Evolutionary conservation across 2,329 filamentous ascomycete genomes (phyloP), one percentile per base, ranked within the genome.

Genomic region (Diaporthe batatas): DNA sequence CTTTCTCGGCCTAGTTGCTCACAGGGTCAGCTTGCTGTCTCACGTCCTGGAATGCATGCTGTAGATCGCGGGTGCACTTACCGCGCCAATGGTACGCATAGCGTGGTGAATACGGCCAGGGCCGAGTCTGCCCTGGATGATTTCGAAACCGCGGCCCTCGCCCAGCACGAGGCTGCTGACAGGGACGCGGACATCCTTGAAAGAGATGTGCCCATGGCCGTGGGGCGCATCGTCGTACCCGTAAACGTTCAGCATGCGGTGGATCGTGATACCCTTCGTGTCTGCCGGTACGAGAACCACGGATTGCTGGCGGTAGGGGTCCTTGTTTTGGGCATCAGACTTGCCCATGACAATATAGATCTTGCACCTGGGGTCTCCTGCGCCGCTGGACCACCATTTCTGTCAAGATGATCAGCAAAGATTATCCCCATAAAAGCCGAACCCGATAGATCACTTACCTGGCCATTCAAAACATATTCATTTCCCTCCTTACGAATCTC

Each of bases 311-410:
- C 90, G 90, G 89, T 98, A 98, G 29, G 91, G 86, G 81, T 95
- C 91, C 76, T 88, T 84, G 86, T 97, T 93, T 77, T 86, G 85
- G 64, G 93, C 87, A 80, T 97, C 93, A 16, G 90, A 93, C 88
- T 98, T 98, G 84, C 94, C 96, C 93, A 99, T 98, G 78, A 98
- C 95, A 75, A 99, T 92, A 86, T 98, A 98, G 81, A 99, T 87
- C 83, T 93, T 89, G 88, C 96, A 99, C 78, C 96, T 90, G 73
- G 93, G 93, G 84, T 99, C 96, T 73, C 96, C 96, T 23, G 95
- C 95, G 76, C 96, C 96, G 76, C 94, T 97, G 36, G 94, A 97
- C 96, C 96, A 99, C 96, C 96, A 99, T 94, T 99, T 99, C 90
- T 96, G 78, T 21, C 29, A 44, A 14, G n/a, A 47, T 3, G 18